phyloP scores from a whole-genome alignment of 2,329 filamentous ascomycete genomes.

The Scedosporium dehoogii region DNA sequence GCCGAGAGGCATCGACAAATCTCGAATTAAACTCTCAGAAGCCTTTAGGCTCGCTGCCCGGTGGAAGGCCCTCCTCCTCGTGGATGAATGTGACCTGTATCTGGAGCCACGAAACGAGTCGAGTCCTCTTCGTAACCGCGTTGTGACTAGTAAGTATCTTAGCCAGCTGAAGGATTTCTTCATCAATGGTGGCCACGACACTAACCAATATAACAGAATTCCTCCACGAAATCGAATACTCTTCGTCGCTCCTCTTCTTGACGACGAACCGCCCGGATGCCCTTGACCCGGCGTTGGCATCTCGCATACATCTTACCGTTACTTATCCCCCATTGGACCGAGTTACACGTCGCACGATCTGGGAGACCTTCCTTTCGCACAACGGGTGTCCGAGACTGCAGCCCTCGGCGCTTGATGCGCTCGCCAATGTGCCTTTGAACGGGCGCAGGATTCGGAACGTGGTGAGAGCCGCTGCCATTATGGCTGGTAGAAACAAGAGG shows the following conservation, averaged over 20 bases:
- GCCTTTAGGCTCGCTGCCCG: slow-evolving; percentile 51
- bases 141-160: slow-evolving; percentile 15
- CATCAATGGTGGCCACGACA: neutral
- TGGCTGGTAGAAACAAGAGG: slow-evolving; percentile 12
- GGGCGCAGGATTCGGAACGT: slow-evolving; percentile 15
- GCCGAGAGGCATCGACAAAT: neutral
- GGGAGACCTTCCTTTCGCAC: slow-evolving; percentile 13
- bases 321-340: slow-evolving; percentile 21
- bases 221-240: slow-evolving; percentile 29
- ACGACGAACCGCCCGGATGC: slow-evolving; percentile 35
- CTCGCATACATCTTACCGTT: slow-evolving; percentile 33
- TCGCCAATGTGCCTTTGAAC: slow-evolving; percentile 13
- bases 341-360: slow-evolving; percentile 13
- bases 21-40: neutral
- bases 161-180: slow-evolving; percentile 11
- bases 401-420: slow-evolving; percentile 8
- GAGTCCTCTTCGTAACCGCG: slow-evolving; percentile 13
- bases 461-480: slow-evolving; percentile 15
- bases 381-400: slow-evolving; percentile 9
- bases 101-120: slow-evolving; percentile 18
- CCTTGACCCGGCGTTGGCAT: slow-evolving; percentile 37
- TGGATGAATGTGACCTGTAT: slow-evolving; percentile 27
- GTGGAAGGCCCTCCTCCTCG: slow-evolving; percentile 24
- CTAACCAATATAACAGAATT: neutral
- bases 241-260: slow-evolving; percentile 37